Percentiles rank a stretch among this genome's conserved stretches.
These are phyloP conservation scores for Psidium friedrichsthalianum DNA, from an alignment of 345 rosid species.

Conservation along the genomic window DNA sequence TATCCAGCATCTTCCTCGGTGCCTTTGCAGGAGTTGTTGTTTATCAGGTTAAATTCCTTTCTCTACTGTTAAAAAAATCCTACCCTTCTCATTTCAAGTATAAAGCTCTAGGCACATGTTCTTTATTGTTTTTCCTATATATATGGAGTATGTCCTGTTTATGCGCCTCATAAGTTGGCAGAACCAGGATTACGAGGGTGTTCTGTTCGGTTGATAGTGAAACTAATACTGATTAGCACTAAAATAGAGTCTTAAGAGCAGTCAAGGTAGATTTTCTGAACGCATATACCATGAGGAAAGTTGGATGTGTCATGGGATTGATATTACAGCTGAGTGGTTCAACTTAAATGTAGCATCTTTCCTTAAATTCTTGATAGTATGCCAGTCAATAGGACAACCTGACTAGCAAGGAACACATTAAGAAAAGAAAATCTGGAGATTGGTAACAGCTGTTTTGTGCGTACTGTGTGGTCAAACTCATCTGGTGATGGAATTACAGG, in stretches of 20 bases:
- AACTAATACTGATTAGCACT: background rate
- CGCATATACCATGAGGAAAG: background rate
- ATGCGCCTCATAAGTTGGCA: background rate
- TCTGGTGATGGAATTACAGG: slow-evolving; percentile 28
- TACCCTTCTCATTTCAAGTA: background rate
- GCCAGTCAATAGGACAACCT: background rate
- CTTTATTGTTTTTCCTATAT: background rate
- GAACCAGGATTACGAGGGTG: background rate
- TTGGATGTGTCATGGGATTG: background rate
- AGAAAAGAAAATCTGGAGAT: background rate
- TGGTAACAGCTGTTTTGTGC: background rate
- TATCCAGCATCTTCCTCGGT: slow-evolving; percentile 75
- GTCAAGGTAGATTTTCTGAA: background rate
- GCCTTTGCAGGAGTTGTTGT: slow-evolving; percentile 73
- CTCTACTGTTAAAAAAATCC: background rate
- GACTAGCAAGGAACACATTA: background rate
- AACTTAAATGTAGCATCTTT: background rate
- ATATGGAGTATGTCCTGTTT: background rate
- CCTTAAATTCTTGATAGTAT: background rate
- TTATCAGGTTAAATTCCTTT: slow-evolving; percentile 44
- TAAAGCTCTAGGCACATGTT: background rate
- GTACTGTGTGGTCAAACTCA: background rate
- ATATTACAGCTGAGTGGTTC: background rate
- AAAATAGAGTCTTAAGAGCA: background rate
- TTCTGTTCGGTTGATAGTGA: background rate